Evolutionary conservation across 306 rosid genomes (phyloP).

Genomic region (Trifolium dubium): DNA sequence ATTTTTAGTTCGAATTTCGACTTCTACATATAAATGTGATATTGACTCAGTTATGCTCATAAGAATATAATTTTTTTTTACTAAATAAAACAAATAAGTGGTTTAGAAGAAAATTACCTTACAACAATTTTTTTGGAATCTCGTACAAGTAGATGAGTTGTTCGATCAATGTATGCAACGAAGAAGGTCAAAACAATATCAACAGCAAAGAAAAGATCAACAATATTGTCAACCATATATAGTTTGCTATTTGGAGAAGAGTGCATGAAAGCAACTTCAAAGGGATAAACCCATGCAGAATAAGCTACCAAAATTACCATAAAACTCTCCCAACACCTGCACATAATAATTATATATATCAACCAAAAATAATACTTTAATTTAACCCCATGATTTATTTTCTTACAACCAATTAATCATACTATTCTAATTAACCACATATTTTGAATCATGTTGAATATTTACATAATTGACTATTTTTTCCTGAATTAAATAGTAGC

Average conservation of each 20-base stretch:
- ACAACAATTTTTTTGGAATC: slow-evolving; percentile 65
- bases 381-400: neutral
- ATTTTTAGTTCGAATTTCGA: too few relatives aligned
- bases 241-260: slow-evolving; percentile 43
- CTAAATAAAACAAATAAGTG: neutral
- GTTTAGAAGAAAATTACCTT: slow-evolving; percentile 53
- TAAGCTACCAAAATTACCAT: slow-evolving; percentile 86
- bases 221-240: slow-evolving; percentile 56
- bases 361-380: neutral
- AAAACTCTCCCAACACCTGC: slow-evolving; percentile 80
- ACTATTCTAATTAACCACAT: too few relatives aligned
- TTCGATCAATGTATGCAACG: slow-evolving; percentile 67
- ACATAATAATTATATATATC: neutral
- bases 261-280: slow-evolving; percentile 76
- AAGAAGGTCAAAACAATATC: slow-evolving; percentile 86
- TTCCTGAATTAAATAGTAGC: neutral
- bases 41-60: too few relatives aligned
- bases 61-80: too few relatives aligned
- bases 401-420: neutral
- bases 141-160: slow-evolving; percentile 71
- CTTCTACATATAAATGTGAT: too few relatives aligned
- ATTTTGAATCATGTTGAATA: too few relatives aligned
- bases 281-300: slow-evolving; percentile 82
- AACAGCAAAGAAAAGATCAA: slow-evolving; percentile 72
- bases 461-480: neutral